Conservation (phyloP, 2,329 filamentous ascomycete species). For the Colletotrichum lindemuthianum region DNA sequence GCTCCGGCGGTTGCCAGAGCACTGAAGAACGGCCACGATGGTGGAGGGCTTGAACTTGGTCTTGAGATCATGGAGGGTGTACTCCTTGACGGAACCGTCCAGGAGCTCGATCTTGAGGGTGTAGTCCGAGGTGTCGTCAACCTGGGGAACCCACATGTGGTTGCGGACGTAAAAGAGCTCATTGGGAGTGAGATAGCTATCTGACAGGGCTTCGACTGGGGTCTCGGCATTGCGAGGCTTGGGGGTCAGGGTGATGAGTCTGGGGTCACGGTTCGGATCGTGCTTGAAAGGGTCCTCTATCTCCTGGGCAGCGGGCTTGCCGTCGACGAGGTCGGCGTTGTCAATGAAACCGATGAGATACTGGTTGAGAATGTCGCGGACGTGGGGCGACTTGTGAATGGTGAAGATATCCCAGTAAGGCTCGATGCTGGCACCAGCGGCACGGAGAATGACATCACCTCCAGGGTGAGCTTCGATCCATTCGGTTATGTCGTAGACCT, state of each 20-base stretch:
- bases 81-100: constrained; percentile 62
- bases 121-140: constrained; percentile 54
- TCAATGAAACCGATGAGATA: constrained; percentile 73
- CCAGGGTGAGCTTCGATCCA: constrained; percentile 74
- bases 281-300: constrained; percentile 70
- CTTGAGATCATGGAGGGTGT: constrained; percentile 65
- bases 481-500: constrained; percentile 77
- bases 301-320: constrained; percentile 59
- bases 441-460: constrained; percentile 73
- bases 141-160: constrained; percentile 70
- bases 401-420: constrained; percentile 77
- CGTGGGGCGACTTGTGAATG: constrained; percentile 73
- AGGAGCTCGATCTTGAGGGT: constrained; percentile 64
- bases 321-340: constrained; percentile 66
- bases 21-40: constrained; percentile 67
- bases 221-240: constrained; percentile 72
- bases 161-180: constrained; percentile 54
- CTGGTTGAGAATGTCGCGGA: constrained; percentile 71
- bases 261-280: constrained; percentile 63
- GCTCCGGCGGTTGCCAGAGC: constrained; percentile 67
- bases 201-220: constrained; percentile 57
- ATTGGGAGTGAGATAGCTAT: constrained; percentile 64
- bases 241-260: constrained; percentile 61
- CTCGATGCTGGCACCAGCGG: constrained; percentile 72
- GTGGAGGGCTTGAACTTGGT: constrained; percentile 59